Evolutionary conservation across 139 green algal genomes (phyloP).

Genomic region (Chlamydomonas asymmetrica): DNA sequence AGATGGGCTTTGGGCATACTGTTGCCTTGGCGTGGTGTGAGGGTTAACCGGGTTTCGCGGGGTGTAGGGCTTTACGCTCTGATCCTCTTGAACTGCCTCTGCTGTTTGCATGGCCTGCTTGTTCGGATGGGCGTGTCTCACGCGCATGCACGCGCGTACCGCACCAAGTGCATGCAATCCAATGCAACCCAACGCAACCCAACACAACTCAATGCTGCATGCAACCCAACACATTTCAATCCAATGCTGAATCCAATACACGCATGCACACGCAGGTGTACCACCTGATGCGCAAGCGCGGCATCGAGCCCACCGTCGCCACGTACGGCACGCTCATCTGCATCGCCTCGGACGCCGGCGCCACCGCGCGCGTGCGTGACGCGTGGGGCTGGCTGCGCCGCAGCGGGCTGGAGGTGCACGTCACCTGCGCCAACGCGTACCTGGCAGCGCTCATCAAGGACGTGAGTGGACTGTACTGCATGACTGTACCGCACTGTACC

Average conservation of each 20-base stretch:
- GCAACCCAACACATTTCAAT: neutral
- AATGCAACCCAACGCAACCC: neutral
- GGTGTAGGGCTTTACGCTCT: no score
- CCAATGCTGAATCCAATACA: no score
- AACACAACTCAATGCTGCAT: neutral
- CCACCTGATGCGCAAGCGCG: constrained; percentile 61
- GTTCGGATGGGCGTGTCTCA: no score
- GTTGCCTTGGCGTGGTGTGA: no score
- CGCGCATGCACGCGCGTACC: no score
- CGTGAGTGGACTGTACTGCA: constrained; percentile 33
- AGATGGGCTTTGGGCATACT: no score
- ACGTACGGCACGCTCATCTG: constrained; percentile 67
- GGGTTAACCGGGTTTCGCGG: no score
- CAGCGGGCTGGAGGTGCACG: constrained; percentile 62
- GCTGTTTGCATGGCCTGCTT: no score
- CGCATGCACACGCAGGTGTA: constrained; percentile 38
- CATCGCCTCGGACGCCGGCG: constrained; percentile 51
- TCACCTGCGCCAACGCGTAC: constrained; percentile 68
- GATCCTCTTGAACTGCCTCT: no score
- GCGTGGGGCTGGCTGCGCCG: constrained; percentile 64
- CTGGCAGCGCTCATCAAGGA: constrained; percentile 67
- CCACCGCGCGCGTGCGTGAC: constrained; percentile 41
- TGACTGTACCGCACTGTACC: no score
- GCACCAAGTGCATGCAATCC: neutral
- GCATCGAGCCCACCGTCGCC: constrained; percentile 67